Base-by-base conservation (phyloP, 306 rosid species). In the Quercus variabilis region DNA sequence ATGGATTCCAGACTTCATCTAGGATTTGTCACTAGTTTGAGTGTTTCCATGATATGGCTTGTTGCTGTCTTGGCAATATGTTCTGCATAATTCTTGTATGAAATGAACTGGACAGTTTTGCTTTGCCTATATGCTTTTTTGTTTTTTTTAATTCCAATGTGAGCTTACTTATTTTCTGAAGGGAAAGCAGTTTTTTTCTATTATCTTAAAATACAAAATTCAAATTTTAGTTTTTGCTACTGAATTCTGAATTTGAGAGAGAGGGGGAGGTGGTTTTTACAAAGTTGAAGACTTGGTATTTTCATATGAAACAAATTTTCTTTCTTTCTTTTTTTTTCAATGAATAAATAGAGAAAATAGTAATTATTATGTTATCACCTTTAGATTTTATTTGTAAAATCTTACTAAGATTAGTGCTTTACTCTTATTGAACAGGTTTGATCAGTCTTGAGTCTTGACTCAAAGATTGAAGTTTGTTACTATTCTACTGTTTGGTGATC, bases 341-440 rank as follows among this genome's bases (percentile, higher is more conserved):
- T 14, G 43, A 10, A 64, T 20, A 17, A 64, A 31, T 11, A 5
- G 19, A 4, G 43, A 30, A 28, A 63, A 30, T 17, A 26, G 3
- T 17, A 65, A 26, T 14, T 26, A 14, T 5, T 62, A 18, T 62
- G n/a, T 13, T 62, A 4, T 14, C 15, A 31, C n/a, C 20, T 62
- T 62, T 31, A 13, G 15, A 25, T 62, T 62, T 62, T 31, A 14
- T 65, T 65, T 14, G 15, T 19, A n/a, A 65, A 30, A 38, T 19
- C 17, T 60, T 19, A 19, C 65, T 67, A 49, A 77, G 35, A 31
- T 35, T 35, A 3, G 52, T 33, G 51, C 25, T 9, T 20, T 54
- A 3, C 31, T 74, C 60, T 49, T 2, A 51, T 21, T 49, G 77
- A 69, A 58, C 68, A 62, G 74, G 78, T 71, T 75, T 67, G 17